These are phyloP conservation scores for Dacryopinax spathularia DNA, from an alignment of 768 basidiomycete species.

Conservation along the genomic window DNA sequence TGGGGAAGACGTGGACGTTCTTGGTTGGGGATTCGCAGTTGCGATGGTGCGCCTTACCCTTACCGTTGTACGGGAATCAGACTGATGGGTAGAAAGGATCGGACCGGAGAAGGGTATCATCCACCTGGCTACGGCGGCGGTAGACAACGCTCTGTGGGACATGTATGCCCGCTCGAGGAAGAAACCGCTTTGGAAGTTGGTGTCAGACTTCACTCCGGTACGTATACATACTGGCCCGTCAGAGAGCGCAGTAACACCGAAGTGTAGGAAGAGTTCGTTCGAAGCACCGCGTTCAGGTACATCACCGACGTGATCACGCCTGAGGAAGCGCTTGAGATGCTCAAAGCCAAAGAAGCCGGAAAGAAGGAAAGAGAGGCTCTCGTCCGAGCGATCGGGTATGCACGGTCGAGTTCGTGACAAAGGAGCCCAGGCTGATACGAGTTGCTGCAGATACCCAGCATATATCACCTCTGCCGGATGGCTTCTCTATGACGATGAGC, in stretches of 20 bases:
- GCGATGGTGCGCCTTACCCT: constrained; percentile 48
- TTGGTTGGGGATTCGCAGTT: constrained; percentile 80
- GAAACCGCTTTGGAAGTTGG: constrained; percentile 88
- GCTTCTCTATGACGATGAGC: constrained; percentile 90
- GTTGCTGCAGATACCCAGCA: constrained; percentile 78
- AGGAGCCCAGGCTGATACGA: no score
- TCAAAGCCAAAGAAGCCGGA: constrained; percentile 58
- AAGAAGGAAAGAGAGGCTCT: constrained; percentile 67
- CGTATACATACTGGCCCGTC: constrained; percentile 9
- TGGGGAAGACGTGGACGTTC: constrained; percentile 84
- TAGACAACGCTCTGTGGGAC: constrained; percentile 91
- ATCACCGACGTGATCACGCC: constrained; percentile 87
- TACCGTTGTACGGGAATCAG: not conserved
- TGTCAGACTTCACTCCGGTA: constrained; percentile 78
- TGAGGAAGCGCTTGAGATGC: constrained; percentile 73
- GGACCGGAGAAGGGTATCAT: constrained; percentile 95
- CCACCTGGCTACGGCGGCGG: constrained; percentile 74
- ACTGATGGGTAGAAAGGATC: constrained; percentile 37
- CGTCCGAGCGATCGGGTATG: constrained; percentile 54
- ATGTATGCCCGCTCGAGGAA: constrained; percentile 65
- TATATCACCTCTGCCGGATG: constrained; percentile 90
- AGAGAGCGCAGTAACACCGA: not conserved
- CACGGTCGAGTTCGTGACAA: no score
- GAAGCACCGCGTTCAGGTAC: constrained; percentile 67
- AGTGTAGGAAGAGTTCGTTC: constrained; percentile 59